Evolutionary conservation across 805 yeast species (phyloP), one percentile per base, ranked within the genome.

Genomic region (Myxozyma geophila): DNA sequence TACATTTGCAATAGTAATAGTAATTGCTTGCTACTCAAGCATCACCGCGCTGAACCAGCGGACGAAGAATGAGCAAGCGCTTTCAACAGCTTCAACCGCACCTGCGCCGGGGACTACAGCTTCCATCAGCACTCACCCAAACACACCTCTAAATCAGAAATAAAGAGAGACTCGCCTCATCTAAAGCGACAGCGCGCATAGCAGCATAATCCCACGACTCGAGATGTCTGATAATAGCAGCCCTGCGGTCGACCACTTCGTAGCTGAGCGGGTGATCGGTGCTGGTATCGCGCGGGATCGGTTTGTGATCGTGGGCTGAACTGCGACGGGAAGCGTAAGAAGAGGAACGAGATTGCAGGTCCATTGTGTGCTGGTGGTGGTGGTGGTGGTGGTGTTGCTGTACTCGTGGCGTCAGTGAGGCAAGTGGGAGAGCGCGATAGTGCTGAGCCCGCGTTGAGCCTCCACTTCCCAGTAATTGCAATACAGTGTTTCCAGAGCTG

Each of bases 241-340:
- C 69, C 19, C 69, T 67, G 8, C 67, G 55, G 48, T 66, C 69
- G 13, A 66, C 48, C 19, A 52, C 56, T 23, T 66, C 69, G 50
- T 66, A 66, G 28, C 28, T 28, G 28, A 28, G 28, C 28, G 28
- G 28, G 28, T 28, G 28, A 28, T 28, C 28, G 28, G 28, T 21
- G 28, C 28, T 28, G 10, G 61, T 58, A 23, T 57, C 60, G 43
- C 52, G 60, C 13, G 55, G 55, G 19, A 35, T 35, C 1, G 55
- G 46, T 23, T 33, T 40, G 56, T 17, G n/a, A 48, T 6, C 48
- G 56, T 41, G 47, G 48, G 41, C 19, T 19, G 9, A 37, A 35
- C 13, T 12, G 21, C 21, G 28, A 39, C 46, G 46, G 2, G 9
- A 33, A 10, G 7, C 7, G n/a, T 39, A 13, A 2, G 53, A 15